A percentile compares a stretch with the other conserved stretches of the same genome.
These are phyloP conservation scores for Aspergillus alliaceus DNA, from an alignment of 2,329 filamentous ascomycete genomes.

Conservation along the genomic window DNA sequence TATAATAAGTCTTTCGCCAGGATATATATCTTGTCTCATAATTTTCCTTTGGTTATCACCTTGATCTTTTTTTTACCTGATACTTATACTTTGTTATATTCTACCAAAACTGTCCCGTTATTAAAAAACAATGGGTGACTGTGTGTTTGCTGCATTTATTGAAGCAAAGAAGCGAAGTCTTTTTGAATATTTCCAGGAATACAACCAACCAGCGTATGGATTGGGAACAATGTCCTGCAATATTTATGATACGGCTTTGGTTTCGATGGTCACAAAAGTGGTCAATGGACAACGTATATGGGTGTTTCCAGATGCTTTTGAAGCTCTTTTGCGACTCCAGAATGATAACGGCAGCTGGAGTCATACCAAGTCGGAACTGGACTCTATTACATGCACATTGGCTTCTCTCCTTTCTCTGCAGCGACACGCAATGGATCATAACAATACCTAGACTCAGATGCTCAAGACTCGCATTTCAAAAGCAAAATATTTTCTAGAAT, in stretches of 20 bases:
- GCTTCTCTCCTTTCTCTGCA: background rate
- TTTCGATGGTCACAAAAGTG: background rate
- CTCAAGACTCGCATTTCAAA: background rate
- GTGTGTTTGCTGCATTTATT: background rate
- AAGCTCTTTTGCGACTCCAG: background rate
- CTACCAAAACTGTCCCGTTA: no score
- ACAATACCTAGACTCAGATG: background rate
- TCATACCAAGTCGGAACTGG: background rate
- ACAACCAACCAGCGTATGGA: background rate
- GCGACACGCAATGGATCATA: background rate
- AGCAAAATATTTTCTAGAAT: background rate
- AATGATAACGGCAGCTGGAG: background rate
- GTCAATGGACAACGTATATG: background rate
- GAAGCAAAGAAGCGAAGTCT: background rate
- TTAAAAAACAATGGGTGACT: no score
- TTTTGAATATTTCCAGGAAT: background rate
- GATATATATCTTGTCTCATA: no score
- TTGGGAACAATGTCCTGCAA: background rate
- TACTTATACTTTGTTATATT: no score
- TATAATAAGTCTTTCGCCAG: no score
- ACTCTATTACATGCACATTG: background rate
- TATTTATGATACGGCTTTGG: background rate
- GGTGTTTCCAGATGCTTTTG: background rate
- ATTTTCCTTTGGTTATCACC: no score
- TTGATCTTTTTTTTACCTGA: no score